phyloP scores from a whole-genome alignment of 441 rosid genomes.

The Raphanus hybrid region DNA sequence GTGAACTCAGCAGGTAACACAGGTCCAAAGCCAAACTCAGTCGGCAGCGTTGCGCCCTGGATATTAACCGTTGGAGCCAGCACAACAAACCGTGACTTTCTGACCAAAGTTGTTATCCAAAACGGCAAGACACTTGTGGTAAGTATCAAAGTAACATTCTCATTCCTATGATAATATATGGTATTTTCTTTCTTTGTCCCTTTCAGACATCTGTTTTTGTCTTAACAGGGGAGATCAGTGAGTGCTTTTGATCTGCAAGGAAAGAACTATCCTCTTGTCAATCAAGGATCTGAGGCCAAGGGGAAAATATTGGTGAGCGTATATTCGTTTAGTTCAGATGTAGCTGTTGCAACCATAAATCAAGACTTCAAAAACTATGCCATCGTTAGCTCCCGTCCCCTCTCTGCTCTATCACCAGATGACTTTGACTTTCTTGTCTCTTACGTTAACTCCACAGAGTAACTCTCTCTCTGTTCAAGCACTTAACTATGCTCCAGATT shows the following conservation, averaged over 20 bases:
- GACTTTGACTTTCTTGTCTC: constrained; percentile 33
- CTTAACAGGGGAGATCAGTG: constrained; percentile 52
- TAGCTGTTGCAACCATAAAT: constrained; percentile 21
- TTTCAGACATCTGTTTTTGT: neutral
- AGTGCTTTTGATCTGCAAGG: constrained; percentile 43
- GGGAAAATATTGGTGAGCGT: constrained; percentile 30
- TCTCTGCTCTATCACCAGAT: neutral
- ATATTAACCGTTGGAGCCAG: constrained; percentile 45
- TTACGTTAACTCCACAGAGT: constrained; percentile 31
- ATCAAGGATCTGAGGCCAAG: neutral
- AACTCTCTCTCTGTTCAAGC: constrained; percentile 13
- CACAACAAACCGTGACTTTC: constrained; percentile 37
- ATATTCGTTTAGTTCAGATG: neutral
- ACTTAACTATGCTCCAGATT: constrained; percentile 19
- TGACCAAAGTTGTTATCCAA: constrained; percentile 32
- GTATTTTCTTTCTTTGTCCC: constrained; percentile 2
- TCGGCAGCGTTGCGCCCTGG: constrained; percentile 40
- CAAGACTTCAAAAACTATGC: neutral
- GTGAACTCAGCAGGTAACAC: constrained; percentile 41
- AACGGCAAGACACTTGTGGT: constrained; percentile 34
- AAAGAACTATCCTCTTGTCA: constrained; percentile 47
- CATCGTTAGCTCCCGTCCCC: neutral
- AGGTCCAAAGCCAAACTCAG: constrained; percentile 19
- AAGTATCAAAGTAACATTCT: constrained; percentile 1
- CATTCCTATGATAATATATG: neutral